Base-by-base conservation (phyloP, 768 basidiomycete species). In the Suillus plorans region DNA sequence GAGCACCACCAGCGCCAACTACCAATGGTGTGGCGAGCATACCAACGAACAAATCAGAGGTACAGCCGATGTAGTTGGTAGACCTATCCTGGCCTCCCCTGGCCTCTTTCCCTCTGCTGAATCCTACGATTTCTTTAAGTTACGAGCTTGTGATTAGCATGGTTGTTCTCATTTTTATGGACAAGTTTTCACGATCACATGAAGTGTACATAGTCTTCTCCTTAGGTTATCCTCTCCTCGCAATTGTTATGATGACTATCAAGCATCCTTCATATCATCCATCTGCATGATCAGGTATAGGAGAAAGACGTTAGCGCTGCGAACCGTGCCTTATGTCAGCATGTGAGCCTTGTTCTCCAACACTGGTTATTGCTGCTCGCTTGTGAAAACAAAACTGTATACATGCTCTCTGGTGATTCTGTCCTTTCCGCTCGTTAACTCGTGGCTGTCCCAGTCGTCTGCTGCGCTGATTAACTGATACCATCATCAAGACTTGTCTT, bases 31-130 rank as follows among this genome's bases (percentile, higher is more conserved):
- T 76, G 60, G 69, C 70, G 39, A 76, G 71, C 53, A 76, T 77
- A 76, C 63, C 75, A 61, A 71, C 77, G 63, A 74, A 74, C 69
- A 77, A 85, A 78, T 70, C 77, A 62, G 85, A 85, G 44, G 74
- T 77, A 16, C 76, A 80, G 65, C 77, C 80, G 62, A 71, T 78
- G 65, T 81, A 71, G 75, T 28, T 56, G 36, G 9, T 62, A 39
- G 50, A 22, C 20, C 25, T 39, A 2, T 37, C n/a, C 34, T 45
- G 31, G 44, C 9, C 36, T 55, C 37, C 41, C 36, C 66, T 25
- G 66, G 25, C 63, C 42, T 49, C 14, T 66, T 66, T 55, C 64
- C 36, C 31, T 59, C 53, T 64, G 52, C 52, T 55, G 25, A 52
- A 67, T 66, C 50, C 18, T 66, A 39, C 57, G 58, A 20, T 59